Evolutionary conservation across 176 grass and related monocot species (phyloP), one percentile per base, ranked within the genome.

Genomic region (Bromus sterilis): DNA sequence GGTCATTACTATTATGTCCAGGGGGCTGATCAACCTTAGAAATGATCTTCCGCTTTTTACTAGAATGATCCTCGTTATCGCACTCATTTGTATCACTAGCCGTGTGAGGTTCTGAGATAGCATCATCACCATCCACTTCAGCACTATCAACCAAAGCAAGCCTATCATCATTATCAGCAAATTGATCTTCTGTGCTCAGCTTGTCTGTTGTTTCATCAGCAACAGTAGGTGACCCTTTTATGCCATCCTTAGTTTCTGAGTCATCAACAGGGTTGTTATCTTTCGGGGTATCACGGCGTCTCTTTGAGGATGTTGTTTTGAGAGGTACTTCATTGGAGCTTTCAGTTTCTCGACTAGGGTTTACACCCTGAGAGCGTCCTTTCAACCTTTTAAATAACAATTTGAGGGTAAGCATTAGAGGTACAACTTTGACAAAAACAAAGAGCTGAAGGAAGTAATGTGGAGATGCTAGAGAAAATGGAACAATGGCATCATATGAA

Each of bases 71-170:
- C 66, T 83, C 72, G 26, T 78, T 87, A 56, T 78, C 87, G 32
- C 40, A 84, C 77, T 86, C 89, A 48, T 79, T 82, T 62, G 78
- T 71, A 75, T 86, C 89, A 48, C 74, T 91, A 40, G 82, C 78
- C 26, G 37, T 75, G 58, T 83, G 83, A 71, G 84, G 82, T 64
- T 93, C 88, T 81, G 87, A 93, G 37, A 74, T 88, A 80, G 84
- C 81, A 64, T 93, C 92, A 31, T 92, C 94, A 66, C 80, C 86
- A 81, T 89, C 91, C 43, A 42, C 59, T 78, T 93, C 95, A 83
- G 78, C 86, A 83, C 88, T 93, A 82, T 94, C 92, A 79, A 63
- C 76, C 65, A 91, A 80, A 69, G 86, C 79, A 24, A 91, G 59
- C 70, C 57, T 87, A 53, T 89, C 91, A 48, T 85, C 89, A 44